Evolutionary conservation across 2,329 filamentous ascomycete species (phyloP).

Genomic region (Cercospora berteroae): DNA sequence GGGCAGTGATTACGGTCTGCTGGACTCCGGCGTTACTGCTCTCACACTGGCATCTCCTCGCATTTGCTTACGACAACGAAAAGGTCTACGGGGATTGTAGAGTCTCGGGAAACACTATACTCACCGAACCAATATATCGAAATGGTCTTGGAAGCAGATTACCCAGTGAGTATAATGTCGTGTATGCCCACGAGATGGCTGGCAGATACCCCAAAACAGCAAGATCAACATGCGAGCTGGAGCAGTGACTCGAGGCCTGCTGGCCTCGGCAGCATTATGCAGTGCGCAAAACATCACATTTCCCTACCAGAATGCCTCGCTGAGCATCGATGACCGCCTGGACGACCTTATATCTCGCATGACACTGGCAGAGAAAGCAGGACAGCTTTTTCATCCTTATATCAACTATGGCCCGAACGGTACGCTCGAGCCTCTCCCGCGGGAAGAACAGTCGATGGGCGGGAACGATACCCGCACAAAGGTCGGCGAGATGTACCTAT

Average conservation of each 20-base stretch:
- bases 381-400: neutral
- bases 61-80: neutral
- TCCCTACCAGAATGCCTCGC: neutral
- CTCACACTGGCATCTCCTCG: neutral
- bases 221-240: neutral
- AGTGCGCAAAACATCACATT: neutral
- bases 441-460: neutral
- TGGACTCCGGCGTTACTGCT: neutral
- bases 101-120: neutral
- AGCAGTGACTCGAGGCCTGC: neutral
- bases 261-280: neutral
- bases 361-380: neutral
- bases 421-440: neutral
- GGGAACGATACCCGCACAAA: neutral
- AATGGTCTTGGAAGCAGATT: neutral
- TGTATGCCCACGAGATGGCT: neutral
- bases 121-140: neutral
- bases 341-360: neutral
- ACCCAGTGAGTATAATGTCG: neutral
- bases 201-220: neutral
- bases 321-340: neutral
- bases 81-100: neutral
- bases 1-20: neutral
- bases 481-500: neutral
- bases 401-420: neutral